Percentiles rank a stretch among this genome's conserved stretches.
Evolutionary conservation across 768 basidiomycete species (phyloP).

Genomic region (Pleurotus pulmonarius): DNA sequence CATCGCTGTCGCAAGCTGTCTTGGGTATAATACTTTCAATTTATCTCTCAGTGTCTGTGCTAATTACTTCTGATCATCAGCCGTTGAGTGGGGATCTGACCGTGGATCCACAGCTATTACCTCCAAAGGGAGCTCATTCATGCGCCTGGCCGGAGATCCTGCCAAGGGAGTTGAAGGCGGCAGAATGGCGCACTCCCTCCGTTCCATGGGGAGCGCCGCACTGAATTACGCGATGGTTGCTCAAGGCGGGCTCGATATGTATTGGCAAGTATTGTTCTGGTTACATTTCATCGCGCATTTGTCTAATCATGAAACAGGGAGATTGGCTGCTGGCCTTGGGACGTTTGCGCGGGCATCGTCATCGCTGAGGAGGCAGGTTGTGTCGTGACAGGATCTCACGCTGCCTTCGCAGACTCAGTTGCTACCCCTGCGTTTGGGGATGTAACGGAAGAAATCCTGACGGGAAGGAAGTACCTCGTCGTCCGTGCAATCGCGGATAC

Average conservation of each 20-base stretch:
- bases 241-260: conserved; percentile 83
- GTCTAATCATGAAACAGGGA: conserved; percentile 44
- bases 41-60: not conserved
- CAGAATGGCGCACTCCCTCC: conserved; percentile 80
- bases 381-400: conserved; percentile 68
- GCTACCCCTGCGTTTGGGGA: conserved; percentile 46
- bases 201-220: conserved; percentile 82
- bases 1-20: conserved; percentile 67
- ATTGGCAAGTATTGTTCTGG: conserved; percentile 56
- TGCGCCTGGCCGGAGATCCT: conserved; percentile 71
- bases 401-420: conserved; percentile 33
- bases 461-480: conserved; percentile 78
- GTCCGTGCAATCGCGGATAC: conserved; percentile 67
- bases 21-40: conserved; percentile 43
- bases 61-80: conserved; percentile 25
- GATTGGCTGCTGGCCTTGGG: conserved; percentile 83
- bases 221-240: conserved; percentile 84
- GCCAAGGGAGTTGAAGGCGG: conserved; percentile 61
- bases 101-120: conserved; percentile 48
- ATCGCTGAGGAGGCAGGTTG: conserved; percentile 91
- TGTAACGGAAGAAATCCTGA: conserved; percentile 66
- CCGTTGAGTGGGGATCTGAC: conserved; percentile 89
- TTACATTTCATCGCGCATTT: conserved; percentile 2
- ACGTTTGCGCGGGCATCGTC: conserved; percentile 88
- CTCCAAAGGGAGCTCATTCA: conserved; percentile 65